These are phyloP conservation scores for Cladosporium velox DNA, from an alignment of 2,329 filamentous ascomycete species.

Conservation along the genomic window DNA sequence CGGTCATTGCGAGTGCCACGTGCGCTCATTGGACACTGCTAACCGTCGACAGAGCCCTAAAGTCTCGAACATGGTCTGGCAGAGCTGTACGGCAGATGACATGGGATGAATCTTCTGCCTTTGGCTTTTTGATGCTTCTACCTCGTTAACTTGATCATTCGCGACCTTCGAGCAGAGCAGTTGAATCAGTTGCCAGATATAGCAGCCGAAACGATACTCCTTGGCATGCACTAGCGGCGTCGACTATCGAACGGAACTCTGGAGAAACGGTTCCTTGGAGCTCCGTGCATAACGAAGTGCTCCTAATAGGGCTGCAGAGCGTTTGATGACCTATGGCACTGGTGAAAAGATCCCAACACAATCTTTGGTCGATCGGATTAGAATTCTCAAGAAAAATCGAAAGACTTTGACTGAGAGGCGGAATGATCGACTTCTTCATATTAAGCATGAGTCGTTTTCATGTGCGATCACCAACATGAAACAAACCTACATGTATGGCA, in stretches of 20 bases:
- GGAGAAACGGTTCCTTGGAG: not conserved
- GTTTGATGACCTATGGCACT: not conserved
- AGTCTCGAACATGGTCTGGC: not conserved
- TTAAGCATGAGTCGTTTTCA: not conserved
- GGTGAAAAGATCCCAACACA: not conserved
- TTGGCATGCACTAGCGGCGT: slow-evolving; percentile 11
- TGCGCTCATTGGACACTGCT: not conserved
- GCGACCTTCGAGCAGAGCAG: not conserved
- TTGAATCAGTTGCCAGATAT: not conserved
- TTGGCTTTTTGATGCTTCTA: not conserved
- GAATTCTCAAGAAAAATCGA: not conserved
- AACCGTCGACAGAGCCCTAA: slow-evolving; percentile 2
- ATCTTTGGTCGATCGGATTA: not conserved
- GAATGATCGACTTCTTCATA: not conserved
- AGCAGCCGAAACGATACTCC: slow-evolving; percentile 13
- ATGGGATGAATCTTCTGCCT: not conserved
- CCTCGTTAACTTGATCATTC: not conserved
- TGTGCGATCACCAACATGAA: not conserved
- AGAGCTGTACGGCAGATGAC: not conserved
- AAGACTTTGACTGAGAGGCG: not conserved
- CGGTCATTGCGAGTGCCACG: slow-evolving; percentile 1
- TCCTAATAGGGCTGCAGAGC: not conserved
- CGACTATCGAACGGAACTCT: slow-evolving; percentile 1
- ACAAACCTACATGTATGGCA: not conserved
- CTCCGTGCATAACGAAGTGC: slow-evolving; percentile 3